Base-by-base conservation (phyloP, 2,329 filamentous ascomycete genomes). In the Nemania sp. region DNA sequence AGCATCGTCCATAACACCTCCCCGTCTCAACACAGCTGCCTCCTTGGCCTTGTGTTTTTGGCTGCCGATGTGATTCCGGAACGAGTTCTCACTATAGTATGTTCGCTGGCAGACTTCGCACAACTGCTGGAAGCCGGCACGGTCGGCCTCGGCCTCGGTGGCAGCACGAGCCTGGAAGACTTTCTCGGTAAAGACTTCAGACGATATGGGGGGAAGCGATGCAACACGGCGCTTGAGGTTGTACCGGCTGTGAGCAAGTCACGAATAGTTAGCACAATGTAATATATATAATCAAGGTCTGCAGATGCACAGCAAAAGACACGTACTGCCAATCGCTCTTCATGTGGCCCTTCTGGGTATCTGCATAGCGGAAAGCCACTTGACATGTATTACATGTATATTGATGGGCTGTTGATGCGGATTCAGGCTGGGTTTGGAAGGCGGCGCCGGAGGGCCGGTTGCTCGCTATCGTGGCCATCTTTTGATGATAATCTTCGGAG, bases 351-450 rank as follows among this genome's bases (percentile, higher is more conserved):
- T 94, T 87, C 76, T 99, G 94, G 52, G 95, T 81, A 70, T 97
- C 93, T 71, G 90, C 91, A 69, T 90, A 91, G 62, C 93, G 88
- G 75, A 97, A 99, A 47, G 93, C 94, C 64, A 99, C 92, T 72
- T 96, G 91, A 70, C 94, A 99, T 54, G 92, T 94, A 74, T 97
- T 99, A 84, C 94, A 99, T 51, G 93, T 97, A 76, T 93, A 99
- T 1, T 94, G 93, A 70, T 97, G 91, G 22, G 86, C 80, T 26
- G 81, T 70, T 17, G 70, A 67, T 14, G 75, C 66, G 22, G 66
- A 41, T 37, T 73, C 67, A 50, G 41, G 57, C 20, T 54, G 57
- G 15, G 40, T 39, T 11, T 33, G 53, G 48, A 64, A 63, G 62
- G 66, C 49, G 62, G 61, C 42, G 64, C 61, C 53, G 28, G 64